phyloP scores from a whole-genome alignment of 2,329 filamentous ascomycete genomes.

The Gnomoniopsis sp. region DNA sequence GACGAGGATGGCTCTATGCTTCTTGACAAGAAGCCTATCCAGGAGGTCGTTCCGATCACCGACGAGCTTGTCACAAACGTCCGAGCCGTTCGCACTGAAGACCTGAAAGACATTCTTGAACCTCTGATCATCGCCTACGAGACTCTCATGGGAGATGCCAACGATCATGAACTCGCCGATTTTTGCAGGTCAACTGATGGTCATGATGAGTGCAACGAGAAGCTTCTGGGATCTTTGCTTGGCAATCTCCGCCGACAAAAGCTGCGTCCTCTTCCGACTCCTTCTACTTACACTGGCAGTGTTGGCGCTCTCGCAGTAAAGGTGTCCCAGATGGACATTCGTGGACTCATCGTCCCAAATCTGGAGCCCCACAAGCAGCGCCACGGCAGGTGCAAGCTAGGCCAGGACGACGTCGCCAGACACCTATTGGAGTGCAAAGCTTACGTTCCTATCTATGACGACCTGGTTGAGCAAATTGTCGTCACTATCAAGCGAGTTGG shows the following conservation, averaged over 20 bases:
- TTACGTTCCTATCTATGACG: constrained; percentile 5
- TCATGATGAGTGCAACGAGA: constrained; percentile 15
- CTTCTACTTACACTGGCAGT: constrained; percentile 3
- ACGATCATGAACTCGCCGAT: background rate
- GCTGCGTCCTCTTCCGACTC: constrained; percentile 12
- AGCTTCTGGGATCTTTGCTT: constrained; percentile 16
- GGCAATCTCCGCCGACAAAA: constrained; percentile 10
- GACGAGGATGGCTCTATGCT: background rate
- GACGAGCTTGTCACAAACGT: constrained; percentile 2
- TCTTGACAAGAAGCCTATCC: background rate
- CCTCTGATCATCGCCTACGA: constrained; percentile 3
- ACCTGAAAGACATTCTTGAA: background rate
- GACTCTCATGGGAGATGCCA: constrained; percentile 4
- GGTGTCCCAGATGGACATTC: constrained; percentile 10
- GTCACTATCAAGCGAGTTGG: constrained; percentile 7
- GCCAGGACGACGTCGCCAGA: constrained; percentile 6
- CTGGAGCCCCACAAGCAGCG: constrained; percentile 12
- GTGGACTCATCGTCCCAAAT: constrained; percentile 8
- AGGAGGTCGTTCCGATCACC: constrained; percentile 1
- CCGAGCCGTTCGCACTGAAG: background rate
- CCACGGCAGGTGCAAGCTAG: constrained; percentile 12
- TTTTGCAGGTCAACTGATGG: constrained; percentile 13
- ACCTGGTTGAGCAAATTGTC: constrained; percentile 13
- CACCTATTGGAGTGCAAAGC: background rate
- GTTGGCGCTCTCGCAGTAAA: constrained; percentile 5